Evolutionary conservation across 192 early-diverging fungal genomes (phyloP), one percentile per base, ranked within the genome.

Genomic region (Backusella macrospora): DNA sequence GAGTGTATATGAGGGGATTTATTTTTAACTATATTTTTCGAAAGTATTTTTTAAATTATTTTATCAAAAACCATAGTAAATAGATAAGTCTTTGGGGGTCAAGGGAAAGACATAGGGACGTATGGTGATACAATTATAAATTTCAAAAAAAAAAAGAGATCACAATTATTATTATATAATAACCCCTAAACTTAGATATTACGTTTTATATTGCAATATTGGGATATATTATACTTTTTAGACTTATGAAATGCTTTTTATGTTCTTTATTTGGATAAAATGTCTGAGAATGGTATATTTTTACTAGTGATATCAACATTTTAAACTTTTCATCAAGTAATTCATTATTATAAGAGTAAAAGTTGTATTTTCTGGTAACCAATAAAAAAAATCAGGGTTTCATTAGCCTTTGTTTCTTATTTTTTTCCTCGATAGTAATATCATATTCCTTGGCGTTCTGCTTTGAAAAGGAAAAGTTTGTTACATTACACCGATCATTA

Each of bases 401-500:
- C n/a, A 52, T 0, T 18, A 16, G 8, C n/a, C 18, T 9, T 52
- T 52, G n/a, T 23, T 52, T 52, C n/a, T 52, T n/a, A n/a, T 18
- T 8, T 23, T 9, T 52, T 9, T n/a, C 18, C 18, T 52, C 8
- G 49, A 52, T 52, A n/a, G 49, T 52, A 52, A 52, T 2, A 9
- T 21, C 3, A 18, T 52, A 12, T n/a, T 9, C 18, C 49, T 23
- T 52, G 49, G 8, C n/a, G 0, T 7, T 52, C 18, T 49, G 18
- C 29, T 49, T 49, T 18, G 48, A 49, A 49, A 49, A 49, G 48
- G 49, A 18, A 23, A 52, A 6, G 2, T 18, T 52, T 18, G 18
- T 18, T 9, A 52, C 49, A n/a, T n/a, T 52, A 52, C 49, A 52
- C 49, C 49, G 49, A 52, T 52, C 49, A 52, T n/a, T 21, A 52